A percentile compares a stretch with the other conserved stretches of the same genome.
phyloP scores from a whole-genome alignment of 441 rosid species.

The Pelargonium fulgidum region DNA sequence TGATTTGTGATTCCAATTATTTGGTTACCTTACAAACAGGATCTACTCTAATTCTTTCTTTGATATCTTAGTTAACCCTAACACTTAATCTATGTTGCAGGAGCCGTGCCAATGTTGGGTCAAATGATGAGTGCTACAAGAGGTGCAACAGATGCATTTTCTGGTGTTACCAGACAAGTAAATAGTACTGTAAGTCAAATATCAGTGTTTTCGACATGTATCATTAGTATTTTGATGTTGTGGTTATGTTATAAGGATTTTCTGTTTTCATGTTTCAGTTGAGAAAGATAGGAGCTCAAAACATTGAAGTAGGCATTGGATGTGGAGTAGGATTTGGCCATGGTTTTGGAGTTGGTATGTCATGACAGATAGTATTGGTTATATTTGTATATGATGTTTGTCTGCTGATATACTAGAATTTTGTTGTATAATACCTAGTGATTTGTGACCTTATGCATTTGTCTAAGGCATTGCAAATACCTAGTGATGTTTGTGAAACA shows the following conservation, averaged over 20 bases:
- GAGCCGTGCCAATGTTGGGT: conserved; percentile 64
- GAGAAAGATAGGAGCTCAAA: conserved; percentile 69
- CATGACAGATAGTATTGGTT: not conserved
- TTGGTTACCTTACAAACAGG: not conserved
- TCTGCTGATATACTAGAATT: not conserved
- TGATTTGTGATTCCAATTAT: not conserved
- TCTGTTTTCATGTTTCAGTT: conserved; percentile 34
- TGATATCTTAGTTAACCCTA: conserved; percentile 7
- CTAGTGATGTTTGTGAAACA: not conserved
- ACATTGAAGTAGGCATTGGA: conserved; percentile 67
- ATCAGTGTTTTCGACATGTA: conserved; percentile 1
- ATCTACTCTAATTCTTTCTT: not conserved
- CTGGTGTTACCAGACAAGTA: conserved; percentile 60
- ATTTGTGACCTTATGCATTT: conserved; percentile 11
- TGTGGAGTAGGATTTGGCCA: conserved; percentile 96
- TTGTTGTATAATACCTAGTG: not conserved
- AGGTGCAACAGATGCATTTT: conserved; percentile 82
- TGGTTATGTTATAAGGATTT: not conserved
- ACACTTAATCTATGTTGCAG: conserved; percentile 28
- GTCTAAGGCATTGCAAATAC: conserved; percentile 10
- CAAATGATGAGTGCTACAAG: conserved; percentile 80
- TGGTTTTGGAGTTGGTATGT: conserved; percentile 89
- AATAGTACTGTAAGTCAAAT: conserved; percentile 51
- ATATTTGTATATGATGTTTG: not conserved
- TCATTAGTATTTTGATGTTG: not conserved